A percentile compares a stretch with the other conserved stretches of the same genome.
Conservation (phyloP, 169 alveolate species). For the Blepharisma undulans region DNA sequence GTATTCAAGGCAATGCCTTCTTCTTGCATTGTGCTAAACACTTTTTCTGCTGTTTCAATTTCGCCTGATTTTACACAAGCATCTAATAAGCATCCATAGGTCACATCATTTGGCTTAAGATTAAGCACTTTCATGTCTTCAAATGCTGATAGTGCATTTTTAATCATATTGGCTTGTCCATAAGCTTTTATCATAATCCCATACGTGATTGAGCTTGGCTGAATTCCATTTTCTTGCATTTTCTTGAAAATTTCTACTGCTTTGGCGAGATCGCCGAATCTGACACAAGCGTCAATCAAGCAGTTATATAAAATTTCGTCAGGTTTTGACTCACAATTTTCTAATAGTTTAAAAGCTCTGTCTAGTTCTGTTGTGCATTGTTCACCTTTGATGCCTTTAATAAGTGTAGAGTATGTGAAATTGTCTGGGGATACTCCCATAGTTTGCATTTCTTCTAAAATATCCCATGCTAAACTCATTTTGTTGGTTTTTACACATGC, state of each 20-base stretch:
- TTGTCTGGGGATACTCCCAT: conserved; percentile 80
- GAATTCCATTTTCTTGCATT: conserved; percentile 71
- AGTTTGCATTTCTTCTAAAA: conserved; percentile 78
- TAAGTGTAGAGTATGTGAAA: conserved; percentile 82
- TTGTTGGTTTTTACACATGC: conserved; percentile 90
- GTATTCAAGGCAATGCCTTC: conserved; percentile 75
- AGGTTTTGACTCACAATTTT: conserved; percentile 51
- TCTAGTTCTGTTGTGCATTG: conserved; percentile 53
- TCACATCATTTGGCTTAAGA: conserved; percentile 74
- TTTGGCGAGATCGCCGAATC: conserved; percentile 71
- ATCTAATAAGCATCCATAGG: conserved; percentile 68
- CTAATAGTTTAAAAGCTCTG: conserved; percentile 62
- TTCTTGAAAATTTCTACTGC: conserved; percentile 77
- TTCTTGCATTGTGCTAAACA: conserved; percentile 70
- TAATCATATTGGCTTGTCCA: conserved; percentile 78
- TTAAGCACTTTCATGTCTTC: conserved; percentile 67
- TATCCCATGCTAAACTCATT: conserved; percentile 78
- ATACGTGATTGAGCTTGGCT: conserved; percentile 80
- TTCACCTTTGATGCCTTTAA: conserved; percentile 80
- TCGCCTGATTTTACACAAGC: conserved; percentile 81
- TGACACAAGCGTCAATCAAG: conserved; percentile 87
- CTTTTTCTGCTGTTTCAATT: conserved; percentile 73
- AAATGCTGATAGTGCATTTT: conserved; percentile 70
- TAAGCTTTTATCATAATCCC: conserved; percentile 87
- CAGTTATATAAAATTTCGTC: conserved; percentile 89